Base-by-base conservation (phyloP, 495 filamentous ascomycete species). In the Tuber magnatum region DNA sequence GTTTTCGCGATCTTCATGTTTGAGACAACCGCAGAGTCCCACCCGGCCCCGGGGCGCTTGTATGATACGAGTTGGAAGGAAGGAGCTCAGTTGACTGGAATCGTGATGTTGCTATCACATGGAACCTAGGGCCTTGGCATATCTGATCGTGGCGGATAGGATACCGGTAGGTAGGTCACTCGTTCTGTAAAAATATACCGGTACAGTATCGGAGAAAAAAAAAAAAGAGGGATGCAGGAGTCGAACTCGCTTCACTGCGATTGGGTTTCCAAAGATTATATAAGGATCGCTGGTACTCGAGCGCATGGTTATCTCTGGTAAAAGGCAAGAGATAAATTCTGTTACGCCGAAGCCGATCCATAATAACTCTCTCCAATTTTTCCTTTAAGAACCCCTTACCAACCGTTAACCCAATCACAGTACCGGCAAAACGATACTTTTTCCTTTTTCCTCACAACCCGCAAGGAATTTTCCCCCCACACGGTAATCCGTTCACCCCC, bases 311-410 rank as follows among this genome's bases (percentile, higher is more conserved):
- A 87, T 87, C 85, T 89, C 88, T 89, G 88, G 88, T 89, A 89
- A 89, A 89, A 89, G 88, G 88, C 88, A 89, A 89, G 88, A 88
- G 87, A 87, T 88, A 86, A 85, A 87, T 89, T 87, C 88, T 87
- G 85, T 82, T 82, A 82, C 81, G 81, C 81, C 81, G 81, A 82
- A 77, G 80, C 81, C 80, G 80, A 77, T 78, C 80, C 75, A 48
- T 75, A 70, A 69, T 68, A 16, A 78, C 40, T 4, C 14, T 46
- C 28, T 46, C 2, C 12, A 44, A 73, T 76, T 81, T 78, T 79
- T 69, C 12, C 44, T 69, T 28, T 18, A 68, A 39, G 38, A 75
- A n/a, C 14, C 35, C 38, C 38, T 35, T 4, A 10, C 0, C 16
- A 1, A 24, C n/a, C 18, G 56, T 14, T 14, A 65, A 18, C 56